These are phyloP conservation scores for Ceratobasidium sp. DNA, from an alignment of 1,284 basidiomycete species.

Conservation along the genomic window DNA sequence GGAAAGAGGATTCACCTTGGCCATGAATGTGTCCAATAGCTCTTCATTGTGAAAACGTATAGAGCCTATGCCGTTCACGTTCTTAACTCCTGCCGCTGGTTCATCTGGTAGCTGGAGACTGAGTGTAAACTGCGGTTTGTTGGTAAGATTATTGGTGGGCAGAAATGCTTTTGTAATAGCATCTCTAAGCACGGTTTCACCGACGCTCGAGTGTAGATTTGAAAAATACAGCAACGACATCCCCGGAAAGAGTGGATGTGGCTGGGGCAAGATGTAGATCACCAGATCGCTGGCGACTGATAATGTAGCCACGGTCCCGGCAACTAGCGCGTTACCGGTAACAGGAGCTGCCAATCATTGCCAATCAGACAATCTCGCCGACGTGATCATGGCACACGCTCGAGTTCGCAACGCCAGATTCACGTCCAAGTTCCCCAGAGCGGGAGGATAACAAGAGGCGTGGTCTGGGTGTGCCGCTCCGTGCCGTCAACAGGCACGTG, in stretches of 20 bases:
- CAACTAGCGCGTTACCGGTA: background rate
- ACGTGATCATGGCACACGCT: background rate
- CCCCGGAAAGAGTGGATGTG: background rate
- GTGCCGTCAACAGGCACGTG: too few relatives aligned
- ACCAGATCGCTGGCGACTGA: background rate
- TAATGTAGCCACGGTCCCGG: background rate
- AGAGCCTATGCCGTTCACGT: background rate
- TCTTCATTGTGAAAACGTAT: background rate
- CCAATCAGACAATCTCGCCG: background rate
- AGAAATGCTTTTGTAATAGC: background rate
- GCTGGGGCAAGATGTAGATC: background rate
- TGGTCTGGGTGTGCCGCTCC: too few relatives aligned
- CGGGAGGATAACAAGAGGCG: too few relatives aligned
- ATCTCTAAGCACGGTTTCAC: background rate
- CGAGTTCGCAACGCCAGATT: too few relatives aligned
- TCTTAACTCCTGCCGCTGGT: background rate
- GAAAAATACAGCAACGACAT: slow-evolving; percentile 1
- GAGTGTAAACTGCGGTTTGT: background rate
- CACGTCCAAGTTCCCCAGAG: too few relatives aligned
- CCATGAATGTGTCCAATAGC: background rate
- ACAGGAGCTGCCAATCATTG: background rate
- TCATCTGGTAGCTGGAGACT: background rate
- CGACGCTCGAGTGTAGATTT: background rate
- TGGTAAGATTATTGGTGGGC: background rate
- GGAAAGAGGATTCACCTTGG: background rate